Evolutionary conservation across 176 grass and related monocot genomes (phyloP), one percentile per base, ranked within the genome.

Genomic region (Chrysopogon serrulatus): DNA sequence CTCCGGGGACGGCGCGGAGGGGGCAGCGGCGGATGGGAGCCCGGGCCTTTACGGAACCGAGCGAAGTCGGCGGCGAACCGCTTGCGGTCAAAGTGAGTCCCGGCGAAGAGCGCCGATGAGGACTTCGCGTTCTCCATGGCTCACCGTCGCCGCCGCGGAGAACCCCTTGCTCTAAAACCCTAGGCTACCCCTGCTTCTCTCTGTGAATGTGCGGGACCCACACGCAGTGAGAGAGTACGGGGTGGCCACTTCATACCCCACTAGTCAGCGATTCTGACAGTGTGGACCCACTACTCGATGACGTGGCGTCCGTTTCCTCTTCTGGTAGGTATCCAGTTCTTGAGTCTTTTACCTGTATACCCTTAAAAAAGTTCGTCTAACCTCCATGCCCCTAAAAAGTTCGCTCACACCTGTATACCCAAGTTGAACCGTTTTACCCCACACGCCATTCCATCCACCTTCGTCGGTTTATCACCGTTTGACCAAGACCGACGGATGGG

Each of bases 51-150:
- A 43, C 87, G 68, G 65, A 99, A 99, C n/a, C 87, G 83, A 5
- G 85, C 73, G 60, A 94, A 90, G 83, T 93, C 93, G 2, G 54
- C 18, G 6, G 85, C 73, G 73, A 99, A 99, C 19, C 93, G 87
- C 83, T 92, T 95, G 68, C 93, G 91, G 68, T 99, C 41, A 70
- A 99, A 88, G 59, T 79, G 89, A 31, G 94, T 84, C 24, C 93
- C 96, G 32, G 87, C 87, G 69, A 99, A 99, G 26, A 99, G 96
- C 69, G 84, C 28, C 73, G 87, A 85, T 31, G 93, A 92, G 31
- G 77, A 85, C 74, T 83, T 94, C 41, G 81, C 51, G 83, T 90
- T 95, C 39, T 81, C 84, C 90, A 86, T 83, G 60, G 41, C 70
- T 61, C 59, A 71, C 71, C 57, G 77, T 15, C 64, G 42, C 56